These are phyloP conservation scores for Croton setiger DNA, from an alignment of 441 rosid genomes.

Conservation along the genomic window DNA sequence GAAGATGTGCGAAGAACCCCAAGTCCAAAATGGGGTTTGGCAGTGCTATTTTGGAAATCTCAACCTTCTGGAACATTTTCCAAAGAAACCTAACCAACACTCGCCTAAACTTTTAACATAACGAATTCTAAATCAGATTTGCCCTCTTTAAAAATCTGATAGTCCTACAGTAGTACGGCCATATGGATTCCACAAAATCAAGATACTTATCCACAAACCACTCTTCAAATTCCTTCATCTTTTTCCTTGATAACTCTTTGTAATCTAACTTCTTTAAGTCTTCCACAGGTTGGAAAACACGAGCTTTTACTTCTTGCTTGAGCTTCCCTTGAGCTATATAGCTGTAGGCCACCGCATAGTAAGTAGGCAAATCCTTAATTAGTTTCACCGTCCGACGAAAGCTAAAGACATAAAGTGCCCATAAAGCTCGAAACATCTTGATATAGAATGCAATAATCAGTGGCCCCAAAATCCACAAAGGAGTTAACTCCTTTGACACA, in stretches of 20 bases:
- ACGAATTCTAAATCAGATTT: slow-evolving; percentile 50
- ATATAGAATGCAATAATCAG: slow-evolving; percentile 57
- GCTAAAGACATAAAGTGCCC: slow-evolving; percentile 69
- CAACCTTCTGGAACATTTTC: slow-evolving; percentile 21
- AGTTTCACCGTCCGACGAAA: slow-evolving; percentile 61
- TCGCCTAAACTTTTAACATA: slow-evolving; percentile 15
- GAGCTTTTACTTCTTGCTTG: slow-evolving; percentile 44
- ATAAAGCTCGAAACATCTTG: slow-evolving; percentile 67
- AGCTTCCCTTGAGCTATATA: slow-evolving; percentile 65
- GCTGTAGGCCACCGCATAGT: slow-evolving; percentile 43
- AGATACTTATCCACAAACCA: slow-evolving; percentile 69
- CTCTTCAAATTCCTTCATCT: slow-evolving; percentile 53
- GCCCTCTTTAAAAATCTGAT: slow-evolving; percentile 93
- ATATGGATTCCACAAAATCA: slow-evolving; percentile 82
- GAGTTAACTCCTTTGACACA: slow-evolving; percentile 77
- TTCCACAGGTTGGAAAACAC: slow-evolving; percentile 51
- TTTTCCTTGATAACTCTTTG: slow-evolving; percentile 54
- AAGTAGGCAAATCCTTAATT: slow-evolving; percentile 55
- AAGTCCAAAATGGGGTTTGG: slow-evolving; percentile 29
- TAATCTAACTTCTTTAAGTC: slow-evolving; percentile 60
- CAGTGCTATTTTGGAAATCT: slow-evolving; percentile 28
- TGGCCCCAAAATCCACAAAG: slow-evolving; percentile 88
- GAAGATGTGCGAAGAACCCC: slow-evolving; percentile 19
- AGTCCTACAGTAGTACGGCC: slow-evolving; percentile 94
- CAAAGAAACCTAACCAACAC: slow-evolving; percentile 19